phyloP scores from a whole-genome alignment of 371 early-diverging fungal genomes.

The Mortierella sp. region DNA sequence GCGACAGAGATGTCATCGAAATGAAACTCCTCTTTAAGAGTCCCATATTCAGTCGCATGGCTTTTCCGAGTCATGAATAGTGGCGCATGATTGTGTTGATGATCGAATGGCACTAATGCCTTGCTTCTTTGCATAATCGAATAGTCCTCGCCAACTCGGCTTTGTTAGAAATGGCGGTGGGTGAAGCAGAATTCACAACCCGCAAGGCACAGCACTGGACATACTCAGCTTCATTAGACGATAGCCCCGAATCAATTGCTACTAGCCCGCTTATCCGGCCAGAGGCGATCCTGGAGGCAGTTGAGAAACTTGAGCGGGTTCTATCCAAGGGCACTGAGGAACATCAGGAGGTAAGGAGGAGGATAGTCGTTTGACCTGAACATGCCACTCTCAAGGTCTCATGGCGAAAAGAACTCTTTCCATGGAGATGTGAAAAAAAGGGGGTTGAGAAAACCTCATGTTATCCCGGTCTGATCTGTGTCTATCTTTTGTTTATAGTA shows the following conservation, averaged over 20 bases:
- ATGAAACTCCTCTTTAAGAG: too few relatives aligned
- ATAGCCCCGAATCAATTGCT: constrained; percentile 30
- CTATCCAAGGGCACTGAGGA: constrained; percentile 35
- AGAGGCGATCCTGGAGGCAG: constrained; percentile 27
- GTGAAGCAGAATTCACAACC: constrained; percentile 27
- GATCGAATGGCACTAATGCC: background rate
- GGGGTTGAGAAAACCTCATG: background rate
- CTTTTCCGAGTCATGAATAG: too few relatives aligned
- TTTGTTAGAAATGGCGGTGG: constrained; percentile 37
- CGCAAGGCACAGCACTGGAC: constrained; percentile 28
- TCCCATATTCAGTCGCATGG: too few relatives aligned
- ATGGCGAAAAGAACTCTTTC: background rate
- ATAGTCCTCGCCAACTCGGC: constrained; percentile 43
- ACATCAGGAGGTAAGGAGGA: constrained; percentile 32
- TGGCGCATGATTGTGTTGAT: too few relatives aligned
- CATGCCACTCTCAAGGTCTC: background rate
- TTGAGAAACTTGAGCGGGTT: constrained; percentile 37
- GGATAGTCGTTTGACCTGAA: background rate
- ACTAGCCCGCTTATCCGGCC: constrained; percentile 18
- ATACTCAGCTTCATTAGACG: constrained; percentile 26
- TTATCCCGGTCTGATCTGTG: too few relatives aligned
- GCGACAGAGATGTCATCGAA: too few relatives aligned
- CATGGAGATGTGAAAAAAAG: background rate
- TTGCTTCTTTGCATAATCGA: background rate
- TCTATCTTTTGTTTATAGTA: too few relatives aligned